Percentiles rank a stretch among this genome's conserved stretches.
Evolutionary conservation across 2,329 filamentous ascomycete genomes (phyloP).

Genomic region (Diplodia sapinea): DNA sequence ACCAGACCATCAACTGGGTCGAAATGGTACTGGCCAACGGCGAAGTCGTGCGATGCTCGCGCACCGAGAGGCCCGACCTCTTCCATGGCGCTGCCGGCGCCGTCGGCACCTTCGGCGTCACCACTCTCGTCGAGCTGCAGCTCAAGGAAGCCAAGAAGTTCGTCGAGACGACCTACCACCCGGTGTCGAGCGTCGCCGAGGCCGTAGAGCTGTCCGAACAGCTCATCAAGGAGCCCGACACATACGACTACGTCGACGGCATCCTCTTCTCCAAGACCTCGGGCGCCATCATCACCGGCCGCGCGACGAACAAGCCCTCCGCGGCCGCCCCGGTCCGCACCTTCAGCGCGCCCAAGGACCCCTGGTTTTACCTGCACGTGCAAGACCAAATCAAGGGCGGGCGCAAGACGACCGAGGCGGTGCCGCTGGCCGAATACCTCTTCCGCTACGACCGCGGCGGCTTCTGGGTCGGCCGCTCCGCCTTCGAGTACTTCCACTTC

Average conservation of each 20-base stretch:
- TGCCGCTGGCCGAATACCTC: constrained; percentile 69
- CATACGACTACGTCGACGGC: constrained; percentile 57
- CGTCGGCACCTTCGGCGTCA: constrained; percentile 70
- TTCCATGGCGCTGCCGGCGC: constrained; percentile 70
- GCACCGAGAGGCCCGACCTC: constrained; percentile 62
- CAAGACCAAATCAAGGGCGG: constrained; percentile 38
- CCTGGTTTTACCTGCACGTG: constrained; percentile 59
- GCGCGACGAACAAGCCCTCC: constrained; percentile 44
- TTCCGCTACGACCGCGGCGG: constrained; percentile 74
- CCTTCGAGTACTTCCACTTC: constrained; percentile 67
- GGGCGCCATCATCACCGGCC: constrained; percentile 54
- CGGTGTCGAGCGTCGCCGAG: constrained; percentile 49
- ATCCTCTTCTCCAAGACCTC: constrained; percentile 54
- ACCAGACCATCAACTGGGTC: constrained; percentile 64
- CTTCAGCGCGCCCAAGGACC: constrained; percentile 54
- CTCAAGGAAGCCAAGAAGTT: constrained; percentile 55
- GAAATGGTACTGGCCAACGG: constrained; percentile 71
- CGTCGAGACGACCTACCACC: constrained; percentile 58
- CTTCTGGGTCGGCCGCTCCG: constrained; percentile 70
- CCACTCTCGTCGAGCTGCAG: constrained; percentile 61
- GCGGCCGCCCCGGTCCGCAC: constrained; percentile 34
- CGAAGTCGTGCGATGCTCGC: constrained; percentile 61
- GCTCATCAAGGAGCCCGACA: constrained; percentile 40
- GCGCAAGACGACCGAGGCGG: constrained; percentile 56
- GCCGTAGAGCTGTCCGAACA: constrained; percentile 50